Percentiles rank a stretch among this genome's conserved stretches.
These are phyloP conservation scores for Fusarium sp. DNA, from an alignment of 2,329 filamentous ascomycete species.

Conservation along the genomic window DNA sequence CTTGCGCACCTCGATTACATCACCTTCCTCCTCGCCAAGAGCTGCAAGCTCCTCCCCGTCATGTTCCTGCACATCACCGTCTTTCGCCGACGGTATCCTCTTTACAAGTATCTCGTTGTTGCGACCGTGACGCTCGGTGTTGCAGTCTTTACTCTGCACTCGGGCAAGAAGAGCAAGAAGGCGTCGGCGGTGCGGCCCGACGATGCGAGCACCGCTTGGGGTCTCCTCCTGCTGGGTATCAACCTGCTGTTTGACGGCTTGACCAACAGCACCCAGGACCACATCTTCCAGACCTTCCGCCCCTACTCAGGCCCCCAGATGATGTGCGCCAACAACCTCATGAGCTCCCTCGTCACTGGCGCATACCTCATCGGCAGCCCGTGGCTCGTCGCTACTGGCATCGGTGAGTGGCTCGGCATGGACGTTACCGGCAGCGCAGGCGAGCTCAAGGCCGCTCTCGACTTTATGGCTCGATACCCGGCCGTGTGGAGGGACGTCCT, in stretches of 20 bases:
- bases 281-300: slow-evolving; percentile 85
- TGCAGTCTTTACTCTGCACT: slow-evolving; percentile 93
- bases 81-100: slow-evolving; percentile 88
- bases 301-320: slow-evolving; percentile 94
- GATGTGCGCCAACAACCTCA: slow-evolving; percentile 98
- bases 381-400: slow-evolving; percentile 76
- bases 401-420: slow-evolving; percentile 75
- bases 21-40: slow-evolving; percentile 96
- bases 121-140: slow-evolving; percentile 91
- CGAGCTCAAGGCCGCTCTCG: slow-evolving; percentile 83
- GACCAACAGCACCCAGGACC: slow-evolving; percentile 96
- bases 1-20: slow-evolving; percentile 97
- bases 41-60: slow-evolving; percentile 98
- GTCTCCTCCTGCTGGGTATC: slow-evolving; percentile 83
- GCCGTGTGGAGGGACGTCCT: slow-evolving; percentile 88
- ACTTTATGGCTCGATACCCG: slow-evolving; percentile 84
- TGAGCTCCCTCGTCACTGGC: slow-evolving; percentile 82
- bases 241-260: slow-evolving; percentile 96
- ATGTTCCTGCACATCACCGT: slow-evolving; percentile 96
- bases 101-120: slow-evolving; percentile 97
- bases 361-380: slow-evolving; percentile 83
- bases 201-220: slow-evolving; percentile 77
- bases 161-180: slow-evolving; percentile 67
- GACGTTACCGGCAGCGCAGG: slow-evolving; percentile 74
- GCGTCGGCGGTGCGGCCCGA: slow-evolving; percentile 52